Conservation (phyloP, 2,329 filamentous ascomycete genomes). For the Pseudogymnoascus sp. region DNA sequence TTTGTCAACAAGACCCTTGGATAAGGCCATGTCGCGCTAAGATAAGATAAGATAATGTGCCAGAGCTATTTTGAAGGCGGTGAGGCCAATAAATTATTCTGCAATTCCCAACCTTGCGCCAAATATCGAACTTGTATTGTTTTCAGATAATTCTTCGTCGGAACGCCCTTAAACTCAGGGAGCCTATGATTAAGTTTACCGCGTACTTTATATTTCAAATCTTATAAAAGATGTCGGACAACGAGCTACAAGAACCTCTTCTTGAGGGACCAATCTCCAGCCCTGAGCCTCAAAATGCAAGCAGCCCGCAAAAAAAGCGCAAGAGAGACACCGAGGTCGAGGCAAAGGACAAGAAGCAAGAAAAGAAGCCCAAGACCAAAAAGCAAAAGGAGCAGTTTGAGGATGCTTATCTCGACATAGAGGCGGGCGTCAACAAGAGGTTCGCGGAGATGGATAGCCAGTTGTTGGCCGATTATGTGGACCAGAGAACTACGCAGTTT, state of each 20-base stretch:
- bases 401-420: conserved; percentile 53
- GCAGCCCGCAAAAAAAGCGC: conserved; percentile 22
- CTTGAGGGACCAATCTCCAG: conserved; percentile 19
- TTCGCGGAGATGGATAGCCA: conserved; percentile 77
- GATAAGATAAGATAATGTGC: conserved; percentile 8
- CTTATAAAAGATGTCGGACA: conserved; percentile 19
- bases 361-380: conserved; percentile 50
- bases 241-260: conserved; percentile 24
- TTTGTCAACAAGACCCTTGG: conserved; percentile 8
- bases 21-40: background rate
- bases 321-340: conserved; percentile 21
- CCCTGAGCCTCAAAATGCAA: conserved; percentile 13
- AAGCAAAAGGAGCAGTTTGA: conserved; percentile 45
- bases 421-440: conserved; percentile 69
- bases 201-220: background rate
- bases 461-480: conserved; percentile 77
- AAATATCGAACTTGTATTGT: background rate
- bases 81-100: conserved; percentile 7
- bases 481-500: conserved; percentile 69
- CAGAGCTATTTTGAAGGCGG: conserved; percentile 3
- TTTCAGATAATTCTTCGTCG: background rate
- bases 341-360: conserved; percentile 15
- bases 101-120: background rate
- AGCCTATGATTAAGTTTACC: background rate
- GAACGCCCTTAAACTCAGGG: background rate